Evolutionary conservation across 176 grass and related monocot genomes (phyloP), one percentile per base, ranked within the genome.

Genomic region (Carex kokanica): DNA sequence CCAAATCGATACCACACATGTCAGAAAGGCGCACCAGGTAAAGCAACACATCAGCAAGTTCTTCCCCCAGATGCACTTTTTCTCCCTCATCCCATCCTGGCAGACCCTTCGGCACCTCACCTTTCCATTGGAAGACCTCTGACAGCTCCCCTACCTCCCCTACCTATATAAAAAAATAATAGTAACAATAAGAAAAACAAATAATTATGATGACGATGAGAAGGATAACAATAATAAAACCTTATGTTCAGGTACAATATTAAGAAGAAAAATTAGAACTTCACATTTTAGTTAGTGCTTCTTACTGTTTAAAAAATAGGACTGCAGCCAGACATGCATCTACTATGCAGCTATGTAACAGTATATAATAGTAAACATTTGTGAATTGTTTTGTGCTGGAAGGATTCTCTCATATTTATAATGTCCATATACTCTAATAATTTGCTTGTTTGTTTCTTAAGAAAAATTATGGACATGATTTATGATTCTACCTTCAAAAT

Each of bases 111-210:
- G 94, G 90, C n/a, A 97, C 94, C 90, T 97, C 94, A 8, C 92
- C 94, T 84, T 90, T 97, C 94, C 94, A 97, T 80, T 97, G 94
- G 74, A 97, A 97, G 65, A 97, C 90, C 88, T 97, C 94, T 56
- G 94, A 97, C 6, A 97, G 88, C 77, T 97, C 94, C 52, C 94
- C 94, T 5, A 97, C 85, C 90, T 97, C 94, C 51, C 94, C 94
- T 38, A 97, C 94, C 94, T 97, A 83, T 60, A 58, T 25, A 67
- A 4, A 81, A 1, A 81, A 55, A 74, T 3, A 53, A 13, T 51
- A 0, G 5, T 24, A 15, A 74, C 20, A 85, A 15, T 64, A 74
- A 25, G 6, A 80, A 78, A 18, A 38, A 81, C 38, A 51, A 52
- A 80, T 11, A 45, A 17, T 31, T 74, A 73, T 73, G 20, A 67